These are phyloP conservation scores for Globisporangium okanoganense DNA, from an alignment of 352 stramenopile genomes.

Conservation along the genomic window DNA sequence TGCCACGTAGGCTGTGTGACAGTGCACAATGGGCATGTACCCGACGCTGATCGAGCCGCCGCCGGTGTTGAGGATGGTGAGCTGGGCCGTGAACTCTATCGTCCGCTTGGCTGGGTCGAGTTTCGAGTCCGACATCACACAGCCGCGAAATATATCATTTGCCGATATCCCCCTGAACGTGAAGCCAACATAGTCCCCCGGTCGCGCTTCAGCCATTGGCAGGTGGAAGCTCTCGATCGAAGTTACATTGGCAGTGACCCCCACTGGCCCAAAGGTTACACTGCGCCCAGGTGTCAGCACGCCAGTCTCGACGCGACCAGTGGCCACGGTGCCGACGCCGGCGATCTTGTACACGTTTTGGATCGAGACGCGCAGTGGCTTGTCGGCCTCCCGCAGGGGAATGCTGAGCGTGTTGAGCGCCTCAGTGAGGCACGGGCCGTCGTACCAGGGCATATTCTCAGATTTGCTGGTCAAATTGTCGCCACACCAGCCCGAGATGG, in stretches of 20 bases:
- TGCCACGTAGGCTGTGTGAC: conserved; percentile 96
- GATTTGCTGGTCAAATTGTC: conserved; percentile 98
- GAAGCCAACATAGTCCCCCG: conserved; percentile 97
- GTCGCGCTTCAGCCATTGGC: conserved; percentile 85
- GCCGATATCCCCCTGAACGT: conserved; percentile 96
- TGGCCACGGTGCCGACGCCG: conserved; percentile 95
- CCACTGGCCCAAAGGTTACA: conserved; percentile 88
- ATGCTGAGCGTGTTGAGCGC: conserved; percentile 89
- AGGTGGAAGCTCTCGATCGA: conserved; percentile 97
- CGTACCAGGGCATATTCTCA: conserved; percentile 97
- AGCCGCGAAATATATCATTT: conserved; percentile 94
- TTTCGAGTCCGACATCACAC: conserved; percentile 92
- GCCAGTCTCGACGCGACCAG: conserved; percentile 96
- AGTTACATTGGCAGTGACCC: conserved; percentile 86
- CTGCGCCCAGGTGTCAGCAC: conserved; percentile 95
- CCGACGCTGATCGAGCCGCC: conserved; percentile 89
- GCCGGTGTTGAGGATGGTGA: conserved; percentile 97
- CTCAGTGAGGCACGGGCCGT: conserved; percentile 89
- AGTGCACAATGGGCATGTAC: conserved; percentile 96
- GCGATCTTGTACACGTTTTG: conserved; percentile 98
- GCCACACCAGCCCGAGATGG: conserved; percentile 96
- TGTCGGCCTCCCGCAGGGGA: conserved; percentile 91
- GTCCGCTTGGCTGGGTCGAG: conserved; percentile 87
- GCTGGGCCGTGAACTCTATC: conserved; percentile 92
- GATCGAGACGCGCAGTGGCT: conserved; percentile 95